A percentile compares a stretch with the other conserved stretches of the same genome.
Conservation (phyloP, 2,329 filamentous ascomycete species). For the Paecilomyces sp. region DNA sequence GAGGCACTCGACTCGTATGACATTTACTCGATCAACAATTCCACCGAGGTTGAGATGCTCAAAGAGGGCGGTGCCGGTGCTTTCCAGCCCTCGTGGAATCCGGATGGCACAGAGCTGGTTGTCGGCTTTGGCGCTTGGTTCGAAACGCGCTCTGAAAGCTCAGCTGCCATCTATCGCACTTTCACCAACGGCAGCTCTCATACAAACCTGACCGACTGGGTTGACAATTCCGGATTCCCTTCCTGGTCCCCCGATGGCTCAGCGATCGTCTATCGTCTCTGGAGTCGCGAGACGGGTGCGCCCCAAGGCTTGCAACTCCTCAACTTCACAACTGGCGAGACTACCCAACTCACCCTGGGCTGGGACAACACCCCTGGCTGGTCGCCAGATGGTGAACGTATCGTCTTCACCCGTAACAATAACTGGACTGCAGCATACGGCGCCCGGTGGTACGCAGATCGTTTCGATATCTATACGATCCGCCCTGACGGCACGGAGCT, state of each 20-base stretch:
- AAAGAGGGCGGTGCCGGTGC: slow-evolving; percentile 26
- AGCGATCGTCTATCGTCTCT: background rate
- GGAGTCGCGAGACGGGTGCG: background rate
- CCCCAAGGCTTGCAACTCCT: background rate
- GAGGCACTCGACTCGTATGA: no score
- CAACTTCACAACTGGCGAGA: background rate
- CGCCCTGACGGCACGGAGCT: slow-evolving; percentile 33
- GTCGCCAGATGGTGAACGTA: slow-evolving; percentile 29
- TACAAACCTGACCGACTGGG: slow-evolving; percentile 27
- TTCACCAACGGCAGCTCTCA: slow-evolving; percentile 21
- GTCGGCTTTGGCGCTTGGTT: slow-evolving; percentile 38
- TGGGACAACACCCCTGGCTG: background rate
- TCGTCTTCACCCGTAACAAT: slow-evolving; percentile 33
- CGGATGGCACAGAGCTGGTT: slow-evolving; percentile 30
- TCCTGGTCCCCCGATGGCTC: slow-evolving; percentile 18
- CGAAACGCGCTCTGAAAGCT: slow-evolving; percentile 19
- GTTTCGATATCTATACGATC: slow-evolving; percentile 38
- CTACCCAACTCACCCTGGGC: background rate
- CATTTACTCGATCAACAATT: background rate
- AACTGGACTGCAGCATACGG: slow-evolving; percentile 10
- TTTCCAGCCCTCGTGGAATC: slow-evolving; percentile 35
- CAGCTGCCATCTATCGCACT: slow-evolving; percentile 16
- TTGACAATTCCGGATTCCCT: slow-evolving; percentile 30
- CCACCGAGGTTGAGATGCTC: slow-evolving; percentile 13
- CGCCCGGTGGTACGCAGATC: slow-evolving; percentile 1